Evolutionary conservation across 2,329 filamentous ascomycete genomes (phyloP).

Genomic region (Cyanodermella asteris): DNA sequence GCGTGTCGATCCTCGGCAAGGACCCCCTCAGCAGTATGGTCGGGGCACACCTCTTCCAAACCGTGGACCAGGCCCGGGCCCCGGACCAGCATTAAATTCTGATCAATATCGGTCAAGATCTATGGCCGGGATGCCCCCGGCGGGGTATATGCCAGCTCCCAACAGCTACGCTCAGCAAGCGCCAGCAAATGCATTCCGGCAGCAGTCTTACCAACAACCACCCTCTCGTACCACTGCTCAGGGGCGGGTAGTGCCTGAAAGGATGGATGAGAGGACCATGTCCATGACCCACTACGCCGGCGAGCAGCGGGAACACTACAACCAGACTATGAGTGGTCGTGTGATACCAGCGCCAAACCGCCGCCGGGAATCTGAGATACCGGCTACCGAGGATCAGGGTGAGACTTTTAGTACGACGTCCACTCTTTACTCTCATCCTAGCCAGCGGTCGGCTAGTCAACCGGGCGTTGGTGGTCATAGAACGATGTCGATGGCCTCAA

Average conservation of each 20-base stretch:
- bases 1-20: slow-evolving; percentile 41
- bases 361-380: slow-evolving; percentile 33
- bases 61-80: slow-evolving; percentile 32
- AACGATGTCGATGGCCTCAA: slow-evolving; percentile 87
- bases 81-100: slow-evolving; percentile 51
- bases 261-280: slow-evolving; percentile 85
- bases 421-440: slow-evolving; percentile 16
- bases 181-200: slow-evolving; percentile 55
- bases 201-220: slow-evolving; percentile 45
- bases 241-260: slow-evolving; percentile 73
- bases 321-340: slow-evolving; percentile 79
- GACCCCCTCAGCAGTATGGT: slow-evolving; percentile 25
- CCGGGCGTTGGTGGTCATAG: slow-evolving; percentile 19
- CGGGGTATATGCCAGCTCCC: slow-evolving; percentile 43
- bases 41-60: slow-evolving; percentile 23
- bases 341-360: slow-evolving; percentile 75
- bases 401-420: slow-evolving; percentile 4
- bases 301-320: slow-evolving; percentile 54
- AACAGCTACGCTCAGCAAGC: slow-evolving; percentile 43
- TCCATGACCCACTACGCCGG: slow-evolving; percentile 70
- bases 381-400: slow-evolving; percentile 8
- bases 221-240: slow-evolving; percentile 67
- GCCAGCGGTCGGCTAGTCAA: slow-evolving; percentile 32
- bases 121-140: slow-evolving; percentile 51
- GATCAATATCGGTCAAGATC: slow-evolving; percentile 88